Evolutionary conservation across 2,329 filamentous ascomycete genomes (phyloP).

Genomic region (Trichoderma atroviride): DNA sequence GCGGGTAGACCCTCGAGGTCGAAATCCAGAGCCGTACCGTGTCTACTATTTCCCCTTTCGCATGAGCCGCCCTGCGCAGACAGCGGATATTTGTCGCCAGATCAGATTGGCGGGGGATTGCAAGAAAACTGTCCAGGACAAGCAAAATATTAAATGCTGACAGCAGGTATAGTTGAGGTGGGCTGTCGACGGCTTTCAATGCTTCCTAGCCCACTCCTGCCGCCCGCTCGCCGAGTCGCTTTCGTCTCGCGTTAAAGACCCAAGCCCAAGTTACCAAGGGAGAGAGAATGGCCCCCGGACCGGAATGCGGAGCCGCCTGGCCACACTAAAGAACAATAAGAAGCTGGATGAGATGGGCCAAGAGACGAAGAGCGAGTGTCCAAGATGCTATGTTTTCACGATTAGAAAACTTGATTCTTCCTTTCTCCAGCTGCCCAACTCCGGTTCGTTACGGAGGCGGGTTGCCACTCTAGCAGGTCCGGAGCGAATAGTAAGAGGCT

Average conservation of each 20-base stretch:
- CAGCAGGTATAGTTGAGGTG: constrained; percentile 14
- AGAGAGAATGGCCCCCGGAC: constrained; percentile 3
- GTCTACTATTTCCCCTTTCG: background rate
- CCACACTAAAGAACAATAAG: constrained; percentile 14
- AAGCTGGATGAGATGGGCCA: constrained; percentile 7
- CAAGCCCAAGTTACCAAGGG: constrained; percentile 3
- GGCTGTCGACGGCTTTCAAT: constrained; percentile 8
- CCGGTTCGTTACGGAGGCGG: constrained; percentile 12
- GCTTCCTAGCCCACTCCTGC: constrained; percentile 19
- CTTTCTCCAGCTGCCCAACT: background rate
- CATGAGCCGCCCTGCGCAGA: background rate
- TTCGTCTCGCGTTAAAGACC: constrained; percentile 7
- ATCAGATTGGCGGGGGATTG: constrained; percentile 11
- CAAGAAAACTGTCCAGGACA: background rate
- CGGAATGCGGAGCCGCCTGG: constrained; percentile 25
- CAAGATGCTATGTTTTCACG: background rate
- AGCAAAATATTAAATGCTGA: constrained; percentile 21
- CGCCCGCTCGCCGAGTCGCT: constrained; percentile 12
- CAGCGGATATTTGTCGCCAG: background rate
- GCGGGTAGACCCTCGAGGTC: background rate
- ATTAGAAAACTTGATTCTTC: background rate
- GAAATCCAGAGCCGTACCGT: background rate
- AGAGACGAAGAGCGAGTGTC: background rate
- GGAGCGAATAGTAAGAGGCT: constrained; percentile 17
- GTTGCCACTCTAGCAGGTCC: constrained; percentile 8